These are phyloP conservation scores for Neofusicoccum sp. DNA, from an alignment of 2,329 filamentous ascomycete species.

Conservation along the genomic window DNA sequence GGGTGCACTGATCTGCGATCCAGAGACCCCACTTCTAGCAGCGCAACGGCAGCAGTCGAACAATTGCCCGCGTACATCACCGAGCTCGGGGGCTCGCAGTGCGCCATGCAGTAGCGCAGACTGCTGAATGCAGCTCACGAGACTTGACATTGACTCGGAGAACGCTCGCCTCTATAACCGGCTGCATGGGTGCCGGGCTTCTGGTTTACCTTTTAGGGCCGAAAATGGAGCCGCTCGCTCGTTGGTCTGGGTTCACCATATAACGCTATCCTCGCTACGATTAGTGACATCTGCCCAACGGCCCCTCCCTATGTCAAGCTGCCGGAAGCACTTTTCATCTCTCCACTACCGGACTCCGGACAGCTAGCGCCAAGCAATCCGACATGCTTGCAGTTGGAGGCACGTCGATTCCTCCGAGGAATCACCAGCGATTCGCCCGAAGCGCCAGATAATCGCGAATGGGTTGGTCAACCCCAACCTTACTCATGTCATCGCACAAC, in stretches of 20 bases:
- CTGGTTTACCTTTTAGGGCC: neutral
- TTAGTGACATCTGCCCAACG: neutral
- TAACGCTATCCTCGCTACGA: neutral
- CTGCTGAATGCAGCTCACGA: neutral
- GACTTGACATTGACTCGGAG: neutral
- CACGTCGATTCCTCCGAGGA: neutral
- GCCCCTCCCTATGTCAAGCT: no score
- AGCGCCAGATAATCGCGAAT: neutral
- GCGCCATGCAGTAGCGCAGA: neutral
- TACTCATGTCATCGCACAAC: neutral
- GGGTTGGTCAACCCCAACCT: no score
- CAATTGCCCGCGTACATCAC: neutral
- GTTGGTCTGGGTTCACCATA: neutral
- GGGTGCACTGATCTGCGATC: constrained; percentile 9
- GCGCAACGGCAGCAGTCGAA: neutral
- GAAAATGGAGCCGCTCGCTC: neutral
- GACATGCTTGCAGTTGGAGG: neutral
- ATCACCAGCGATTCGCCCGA: neutral
- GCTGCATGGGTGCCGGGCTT: neutral
- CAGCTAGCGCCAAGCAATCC: neutral
- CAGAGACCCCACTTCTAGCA: neutral
- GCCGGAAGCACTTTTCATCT: neutral
- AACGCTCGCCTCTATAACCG: neutral
- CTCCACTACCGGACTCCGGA: neutral
- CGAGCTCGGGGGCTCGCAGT: neutral